Evolutionary conservation across 148 eudicot genomes (phyloP).

Genomic region (Talinum fruticosum): DNA sequence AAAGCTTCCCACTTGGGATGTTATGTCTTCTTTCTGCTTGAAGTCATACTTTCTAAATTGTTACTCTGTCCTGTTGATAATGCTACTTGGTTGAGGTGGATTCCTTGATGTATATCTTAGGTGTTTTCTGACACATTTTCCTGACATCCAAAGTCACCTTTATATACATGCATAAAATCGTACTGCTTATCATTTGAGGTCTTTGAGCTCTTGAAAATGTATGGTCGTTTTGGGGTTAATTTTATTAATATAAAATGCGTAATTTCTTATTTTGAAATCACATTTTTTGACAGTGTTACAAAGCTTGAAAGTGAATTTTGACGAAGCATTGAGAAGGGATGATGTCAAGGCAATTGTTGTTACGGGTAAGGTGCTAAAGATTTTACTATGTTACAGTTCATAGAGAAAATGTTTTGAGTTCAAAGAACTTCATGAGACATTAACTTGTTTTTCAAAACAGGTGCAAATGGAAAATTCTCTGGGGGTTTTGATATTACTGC

Average conservation of each 20-base stretch:
- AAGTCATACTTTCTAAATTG: neutral
- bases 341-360: conserved; percentile 96
- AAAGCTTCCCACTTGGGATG: neutral
- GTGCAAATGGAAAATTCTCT: conserved; percentile 84
- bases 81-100: neutral
- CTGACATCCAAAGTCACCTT: neutral
- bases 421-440: neutral
- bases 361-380: conserved; percentile 51
- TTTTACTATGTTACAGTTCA: conserved; percentile 8
- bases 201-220: neutral
- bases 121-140: neutral
- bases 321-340: conserved; percentile 67
- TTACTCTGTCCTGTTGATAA: neutral
- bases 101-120: neutral
- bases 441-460: conserved; percentile 37
- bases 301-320: conserved; percentile 69
- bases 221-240: neutral
- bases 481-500: conserved; percentile 94
- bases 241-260: neutral
- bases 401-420: neutral
- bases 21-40: neutral
- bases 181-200: neutral
- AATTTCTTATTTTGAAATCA: neutral
- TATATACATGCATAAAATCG: neutral
- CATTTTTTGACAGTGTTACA: conserved; percentile 51